A percentile compares a stretch with the other conserved stretches of the same genome.
phyloP scores from a whole-genome alignment of 257 asterid species.

The Jacaranda copaia region DNA sequence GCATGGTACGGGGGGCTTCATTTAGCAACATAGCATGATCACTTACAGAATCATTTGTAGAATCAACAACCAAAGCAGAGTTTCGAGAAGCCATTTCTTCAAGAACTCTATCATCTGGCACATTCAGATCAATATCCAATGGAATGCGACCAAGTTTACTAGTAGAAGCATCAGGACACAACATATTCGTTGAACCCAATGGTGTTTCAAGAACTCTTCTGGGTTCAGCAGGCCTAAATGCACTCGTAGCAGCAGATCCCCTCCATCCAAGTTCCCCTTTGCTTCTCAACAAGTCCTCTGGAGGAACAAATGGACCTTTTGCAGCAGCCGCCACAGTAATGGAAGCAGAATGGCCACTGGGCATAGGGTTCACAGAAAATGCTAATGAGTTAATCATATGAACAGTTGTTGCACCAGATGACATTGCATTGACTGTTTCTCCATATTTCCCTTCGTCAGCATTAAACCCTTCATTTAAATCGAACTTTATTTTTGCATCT shows the following conservation, averaged over 20 bases:
- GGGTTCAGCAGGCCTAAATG: constrained; percentile 98
- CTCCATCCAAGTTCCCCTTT: constrained; percentile 93
- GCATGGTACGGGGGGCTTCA: constrained; percentile 27
- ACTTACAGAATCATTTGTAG: constrained; percentile 19
- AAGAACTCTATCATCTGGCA: constrained; percentile 58
- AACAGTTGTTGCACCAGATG: constrained; percentile 47
- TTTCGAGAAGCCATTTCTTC: constrained; percentile 55
- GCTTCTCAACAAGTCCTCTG: constrained; percentile 78
- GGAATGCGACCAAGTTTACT: constrained; percentile 50
- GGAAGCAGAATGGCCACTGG: constrained; percentile 62
- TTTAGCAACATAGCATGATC: constrained; percentile 24
- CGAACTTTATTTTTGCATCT: constrained; percentile 64
- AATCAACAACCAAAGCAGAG: constrained; percentile 35
- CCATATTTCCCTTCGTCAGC: constrained; percentile 77
- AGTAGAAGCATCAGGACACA: constrained; percentile 51
- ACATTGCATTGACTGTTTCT: constrained; percentile 46
- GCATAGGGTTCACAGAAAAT: constrained; percentile 48
- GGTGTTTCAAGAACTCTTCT: constrained; percentile 59
- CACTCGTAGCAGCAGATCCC: constrained; percentile 98
- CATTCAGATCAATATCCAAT: constrained; percentile 64
- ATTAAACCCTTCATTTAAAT: constrained; percentile 76
- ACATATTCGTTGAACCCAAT: constrained; percentile 34
- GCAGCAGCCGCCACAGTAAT: constrained; percentile 91
- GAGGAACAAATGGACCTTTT: constrained; percentile 84
- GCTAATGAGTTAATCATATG: constrained; percentile 44